A percentile compares a stretch with the other conserved stretches of the same genome.
phyloP scores from a whole-genome alignment of 75 land plant species.

The Larix kaempferi region DNA sequence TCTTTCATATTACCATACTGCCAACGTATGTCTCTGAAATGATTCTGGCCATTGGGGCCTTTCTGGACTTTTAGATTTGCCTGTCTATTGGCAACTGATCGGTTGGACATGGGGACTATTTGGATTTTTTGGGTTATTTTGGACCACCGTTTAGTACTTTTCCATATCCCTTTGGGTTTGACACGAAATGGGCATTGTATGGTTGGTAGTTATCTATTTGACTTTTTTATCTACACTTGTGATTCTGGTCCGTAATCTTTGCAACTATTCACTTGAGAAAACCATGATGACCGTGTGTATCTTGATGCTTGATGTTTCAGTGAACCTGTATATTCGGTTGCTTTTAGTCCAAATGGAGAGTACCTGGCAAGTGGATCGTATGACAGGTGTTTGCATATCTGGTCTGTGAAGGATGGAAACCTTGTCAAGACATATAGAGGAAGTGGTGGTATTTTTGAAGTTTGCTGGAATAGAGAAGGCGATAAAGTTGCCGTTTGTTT shows the following conservation, averaged over 20 bases:
- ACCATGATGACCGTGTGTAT: no score
- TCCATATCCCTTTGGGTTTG: not conserved
- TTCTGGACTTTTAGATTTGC: no score
- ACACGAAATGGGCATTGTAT: not conserved
- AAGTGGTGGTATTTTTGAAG: conserved; percentile 94
- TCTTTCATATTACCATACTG: no score
- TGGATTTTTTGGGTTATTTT: no score
- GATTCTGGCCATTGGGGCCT: no score
- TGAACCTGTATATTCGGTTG: conserved; percentile 92
- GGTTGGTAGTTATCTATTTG: not conserved
- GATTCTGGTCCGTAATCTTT: no score
- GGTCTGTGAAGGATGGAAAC: conserved; percentile 91
- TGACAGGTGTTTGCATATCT: conserved; percentile 82
- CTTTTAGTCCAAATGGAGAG: conserved; percentile 92
- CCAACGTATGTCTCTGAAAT: no score
- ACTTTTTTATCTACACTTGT: no score
- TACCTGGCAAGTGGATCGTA: conserved; percentile 95
- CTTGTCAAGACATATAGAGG: conserved; percentile 86
- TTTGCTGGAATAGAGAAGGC: conserved; percentile 97
- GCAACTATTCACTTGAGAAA: no score
- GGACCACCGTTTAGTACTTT: no score
- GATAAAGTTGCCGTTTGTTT: conserved; percentile 95
- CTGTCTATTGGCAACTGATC: no score
- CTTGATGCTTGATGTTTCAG: conserved; percentile 32
- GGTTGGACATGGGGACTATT: no score